Evolutionary conservation across 1,139 yeast species (phyloP), one percentile per base, ranked within the genome.

Genomic region (Kodamaea suecica): DNA sequence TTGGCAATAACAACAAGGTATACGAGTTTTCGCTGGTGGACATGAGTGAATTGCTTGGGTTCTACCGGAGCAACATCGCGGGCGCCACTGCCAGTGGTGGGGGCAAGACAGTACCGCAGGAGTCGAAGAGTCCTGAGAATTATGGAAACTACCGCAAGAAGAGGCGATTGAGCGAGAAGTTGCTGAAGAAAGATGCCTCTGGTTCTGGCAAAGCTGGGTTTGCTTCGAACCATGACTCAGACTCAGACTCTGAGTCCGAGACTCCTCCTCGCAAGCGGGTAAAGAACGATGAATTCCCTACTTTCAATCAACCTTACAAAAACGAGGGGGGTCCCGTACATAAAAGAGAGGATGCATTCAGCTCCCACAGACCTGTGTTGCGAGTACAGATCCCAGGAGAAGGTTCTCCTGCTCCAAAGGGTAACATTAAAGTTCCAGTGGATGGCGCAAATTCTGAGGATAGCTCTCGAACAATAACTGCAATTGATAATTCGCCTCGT

Each of bases 11-110:
- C 60, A 83, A 85, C 47, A 78, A 78, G 52, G 71, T 85, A 30
- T 85, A 83, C 56, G 96, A 90, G 60, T 90, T 81, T 52, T 76
- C 90, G 5, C 80, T 95, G 4, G 81, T 80, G 16, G 80, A 82
- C 43, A 70, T 84, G 7, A 67, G 73, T 20, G 81, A 80, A 34
- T 61, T 90, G 30, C 58, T 88, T 29, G 63, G 70, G 9, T 67
- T 69, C 33, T 86, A 81, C 56, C 63, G 70, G 41, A 40, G 30
- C 31, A 40, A 35, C 26, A 14, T 36, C 15, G 27, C 20, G 8
- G 34, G 34, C 10, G 32, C 29, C 29, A 52, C 50, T n/a, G 8
- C 21, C 26, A 12, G 33, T 15, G 29, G 27, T n/a, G 30, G 31
- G 8, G 33, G 31, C 29, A 53, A 51, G 11, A 38, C 48, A 31